Evolutionary conservation across 2,329 filamentous ascomycete genomes (phyloP), one percentile per base, ranked within the genome.

Genomic region (Colletotrichum coccodes): DNA sequence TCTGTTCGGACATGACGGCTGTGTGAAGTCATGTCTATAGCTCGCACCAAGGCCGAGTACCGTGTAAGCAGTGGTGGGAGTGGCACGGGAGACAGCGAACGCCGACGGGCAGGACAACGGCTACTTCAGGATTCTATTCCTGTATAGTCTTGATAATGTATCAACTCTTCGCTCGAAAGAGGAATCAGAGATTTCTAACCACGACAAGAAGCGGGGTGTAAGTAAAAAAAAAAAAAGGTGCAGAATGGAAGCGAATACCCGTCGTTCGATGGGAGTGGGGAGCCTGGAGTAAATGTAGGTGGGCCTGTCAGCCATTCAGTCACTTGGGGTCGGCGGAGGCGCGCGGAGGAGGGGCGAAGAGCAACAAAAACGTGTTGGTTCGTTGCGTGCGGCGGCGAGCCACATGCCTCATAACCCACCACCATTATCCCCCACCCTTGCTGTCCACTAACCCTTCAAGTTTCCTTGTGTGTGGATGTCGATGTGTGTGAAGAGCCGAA

Each of bases 1-100:
- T 66, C 59, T 67, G 63, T 60, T 62, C 71, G 70, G 73, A 73
- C 75, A 72, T 71, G 50, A 58, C 52, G 40, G 49, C 54, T 58
- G 21, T 21, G 32, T 66, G 49, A 52, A 38, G 49, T 68, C 65
- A 68, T 60, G 40, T 56, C 49, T 50, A 8, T 32, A 50, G 42
- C 21, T 34, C 50, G n/a, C 7, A 46, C 34, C 28, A 9, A 60
- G 47, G 54, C 9, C n/a, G 32, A 21, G 40, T 11, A 49, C 6
- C 12, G 49, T 44, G 28, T 44, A 65, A 38, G 44, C 12, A 49
- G 32, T 36, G 32, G n/a, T 34, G 18, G 26, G 28, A 32, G 32
- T 47, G 32, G 23, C 32, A 42, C 26, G 12, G 30, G 32, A 57
- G 32, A 14, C 16, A 49, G 32, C 21, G 18, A 14, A 36, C 11